Evolutionary conservation across 1,139 yeast species (phyloP).

Genomic region (Debaryomyces singareniensis): DNA sequence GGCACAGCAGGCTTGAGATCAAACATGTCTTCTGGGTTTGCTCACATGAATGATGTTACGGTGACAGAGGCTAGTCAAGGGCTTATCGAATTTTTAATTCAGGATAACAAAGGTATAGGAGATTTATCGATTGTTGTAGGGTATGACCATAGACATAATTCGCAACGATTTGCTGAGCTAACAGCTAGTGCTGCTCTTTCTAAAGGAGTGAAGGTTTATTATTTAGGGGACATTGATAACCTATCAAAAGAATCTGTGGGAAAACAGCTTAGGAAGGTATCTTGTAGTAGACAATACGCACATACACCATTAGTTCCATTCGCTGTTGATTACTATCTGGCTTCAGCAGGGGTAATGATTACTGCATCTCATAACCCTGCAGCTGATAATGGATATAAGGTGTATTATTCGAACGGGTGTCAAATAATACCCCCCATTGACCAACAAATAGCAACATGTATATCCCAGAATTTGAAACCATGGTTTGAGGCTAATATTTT

Average conservation of each 20-base stretch:
- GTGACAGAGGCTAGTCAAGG: slow-evolving; percentile 93
- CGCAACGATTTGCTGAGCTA: slow-evolving; percentile 71
- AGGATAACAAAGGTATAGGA: slow-evolving; percentile 5
- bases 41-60: slow-evolving; percentile 84
- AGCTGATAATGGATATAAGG: slow-evolving; percentile 89
- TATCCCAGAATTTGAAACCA: slow-evolving; percentile 56
- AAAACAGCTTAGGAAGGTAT: slow-evolving; percentile 1
- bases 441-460: slow-evolving; percentile 57
- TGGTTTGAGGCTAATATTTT: slow-evolving; percentile 42
- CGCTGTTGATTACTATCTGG: slow-evolving; percentile 56
- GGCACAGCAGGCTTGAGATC: slow-evolving; percentile 93
- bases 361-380: slow-evolving; percentile 98
- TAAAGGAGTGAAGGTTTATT: slow-evolving; percentile 66
- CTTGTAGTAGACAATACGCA: slow-evolving; percentile 28
- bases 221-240: slow-evolving; percentile 36
- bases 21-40: slow-evolving; percentile 85
- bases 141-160: slow-evolving; percentile 84
- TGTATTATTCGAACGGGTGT: slow-evolving; percentile 89
- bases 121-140: slow-evolving; percentile 63
- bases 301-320: slow-evolving; percentile 95
- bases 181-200: slow-evolving; percentile 68
- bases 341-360: slow-evolving; percentile 87
- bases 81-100: slow-evolving; percentile 53
- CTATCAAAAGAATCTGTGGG: slow-evolving; percentile 25
- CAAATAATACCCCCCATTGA: slow-evolving; percentile 95